A percentile compares a stretch with the other conserved stretches of the same genome.
Conservation (phyloP, 257 asterid genomes). For the Orobanche coerulescens region DNA sequence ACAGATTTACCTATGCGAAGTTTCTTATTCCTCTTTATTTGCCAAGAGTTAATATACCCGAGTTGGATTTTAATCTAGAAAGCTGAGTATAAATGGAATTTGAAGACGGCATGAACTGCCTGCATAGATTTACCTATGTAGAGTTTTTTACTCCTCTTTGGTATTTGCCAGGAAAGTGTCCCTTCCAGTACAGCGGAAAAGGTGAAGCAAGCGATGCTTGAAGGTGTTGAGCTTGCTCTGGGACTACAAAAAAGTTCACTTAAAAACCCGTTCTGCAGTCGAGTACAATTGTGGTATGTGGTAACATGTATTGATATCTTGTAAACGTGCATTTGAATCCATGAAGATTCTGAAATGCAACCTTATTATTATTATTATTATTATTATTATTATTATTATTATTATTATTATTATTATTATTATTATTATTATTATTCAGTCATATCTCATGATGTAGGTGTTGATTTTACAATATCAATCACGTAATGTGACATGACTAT, state of each 20-base stretch:
- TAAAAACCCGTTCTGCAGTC: conserved; percentile 58
- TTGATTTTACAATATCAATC: too few relatives aligned
- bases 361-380: background rate
- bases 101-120: background rate
- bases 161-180: conserved; percentile 62
- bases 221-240: conserved; percentile 73
- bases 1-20: background rate
- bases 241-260: conserved; percentile 59
- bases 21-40: background rate
- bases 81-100: background rate
- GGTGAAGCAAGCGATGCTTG: conserved; percentile 79
- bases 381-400: background rate
- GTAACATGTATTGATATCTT: background rate
- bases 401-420: background rate
- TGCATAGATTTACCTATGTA: background rate
- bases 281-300: conserved; percentile 77
- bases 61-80: too few relatives aligned
- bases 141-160: background rate
- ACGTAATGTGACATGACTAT: too few relatives aligned
- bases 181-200: conserved; percentile 68
- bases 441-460: too few relatives aligned
- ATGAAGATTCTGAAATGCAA: background rate
- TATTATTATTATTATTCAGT: background rate
- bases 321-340: background rate
- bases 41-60: background rate